These are phyloP conservation scores for Ogataea paraovalis DNA, from an alignment of 805 yeast genomes.

Conservation along the genomic window DNA sequence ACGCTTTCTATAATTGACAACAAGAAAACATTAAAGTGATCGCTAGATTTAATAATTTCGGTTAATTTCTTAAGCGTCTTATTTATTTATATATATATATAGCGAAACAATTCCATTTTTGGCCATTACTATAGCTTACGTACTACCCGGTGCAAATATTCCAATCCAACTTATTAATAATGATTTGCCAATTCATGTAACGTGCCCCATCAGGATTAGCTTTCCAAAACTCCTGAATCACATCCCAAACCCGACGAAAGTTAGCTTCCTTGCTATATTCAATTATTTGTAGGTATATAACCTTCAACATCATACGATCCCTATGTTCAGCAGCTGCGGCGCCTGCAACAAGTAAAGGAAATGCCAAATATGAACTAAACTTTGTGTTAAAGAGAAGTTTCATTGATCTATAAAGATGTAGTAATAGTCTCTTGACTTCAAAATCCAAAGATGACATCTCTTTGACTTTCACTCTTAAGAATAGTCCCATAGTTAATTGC, in stretches of 20 bases:
- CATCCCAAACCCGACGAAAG: constrained; percentile 16
- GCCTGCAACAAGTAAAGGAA: constrained; percentile 22
- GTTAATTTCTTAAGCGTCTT: no score
- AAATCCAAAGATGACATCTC: constrained; percentile 19
- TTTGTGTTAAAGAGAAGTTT: constrained; percentile 9
- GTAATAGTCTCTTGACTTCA: constrained; percentile 19
- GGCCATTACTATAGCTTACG: background rate
- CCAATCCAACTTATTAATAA: constrained; percentile 22
- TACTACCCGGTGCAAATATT: constrained; percentile 22
- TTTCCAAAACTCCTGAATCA: constrained; percentile 24
- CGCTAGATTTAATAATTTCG: no score
- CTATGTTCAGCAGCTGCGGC: constrained; percentile 25
- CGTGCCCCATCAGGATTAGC: constrained; percentile 21
- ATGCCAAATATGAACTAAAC: constrained; percentile 15
- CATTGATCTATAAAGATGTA: constrained; percentile 18
- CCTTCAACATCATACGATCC: constrained; percentile 20
- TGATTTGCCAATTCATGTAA: constrained; percentile 21
- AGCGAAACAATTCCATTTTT: no score
- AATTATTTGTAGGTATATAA: constrained; percentile 12
- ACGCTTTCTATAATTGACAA: no score
- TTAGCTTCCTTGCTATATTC: constrained; percentile 12
- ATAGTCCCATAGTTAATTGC: constrained; percentile 16
- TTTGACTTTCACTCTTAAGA: constrained; percentile 17
- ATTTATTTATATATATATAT: no score
- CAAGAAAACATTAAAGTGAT: no score